Base-by-base conservation (phyloP, 495 filamentous ascomycete species). In the Talaromyces adpressus region DNA sequence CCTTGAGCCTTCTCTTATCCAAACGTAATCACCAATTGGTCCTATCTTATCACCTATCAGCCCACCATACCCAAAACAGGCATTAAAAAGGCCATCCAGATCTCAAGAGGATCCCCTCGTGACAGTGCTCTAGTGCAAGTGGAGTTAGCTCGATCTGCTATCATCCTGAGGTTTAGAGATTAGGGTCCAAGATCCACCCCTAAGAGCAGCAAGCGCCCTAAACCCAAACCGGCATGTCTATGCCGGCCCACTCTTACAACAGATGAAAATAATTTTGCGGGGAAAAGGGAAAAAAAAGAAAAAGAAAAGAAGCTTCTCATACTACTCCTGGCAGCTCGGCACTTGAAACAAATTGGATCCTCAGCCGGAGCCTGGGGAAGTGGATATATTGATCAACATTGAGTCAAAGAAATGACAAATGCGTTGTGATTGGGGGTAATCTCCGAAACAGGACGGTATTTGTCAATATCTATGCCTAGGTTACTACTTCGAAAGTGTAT, bases 401-500 rank as follows among this genome's bases (percentile, higher is more conserved):
- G 36, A 25, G 34, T 49, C 18, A 59, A 36, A 16, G 20, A 34
- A 16, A 41, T 61, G 59, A 45, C 59, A 61, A 8, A 34, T 41
- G 18, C 36, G 59, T 36, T 47, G 32, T 61, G 59, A 61, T 61
- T 61, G 59, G 59, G 36, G 59, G 25, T 49, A 61, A 61, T 51
- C 59, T 61, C 59, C 59, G 59, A 61, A 61, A 30, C 20, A 61
- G 59, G 59, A 27, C 18, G 20, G 14, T 16, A 49, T 49, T 49
- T 20, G 45, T 49, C 45, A 56, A 29, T 56, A 56, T 56, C 52
- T 56, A 29, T 29, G n/a, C 11, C 8, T 12, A 3, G 7, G 52
- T 29, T 29, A 22, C 20, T 36, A 36, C 32, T 36, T 12, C 8
- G 30, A 11, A 11, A 27, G 12, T 12, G 6, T n/a, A n/a, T n/a